Percentiles rank a stretch among this genome's conserved stretches.
phyloP scores from a whole-genome alignment of 2,329 filamentous ascomycete species.

The Grosmannia penicillata region DNA sequence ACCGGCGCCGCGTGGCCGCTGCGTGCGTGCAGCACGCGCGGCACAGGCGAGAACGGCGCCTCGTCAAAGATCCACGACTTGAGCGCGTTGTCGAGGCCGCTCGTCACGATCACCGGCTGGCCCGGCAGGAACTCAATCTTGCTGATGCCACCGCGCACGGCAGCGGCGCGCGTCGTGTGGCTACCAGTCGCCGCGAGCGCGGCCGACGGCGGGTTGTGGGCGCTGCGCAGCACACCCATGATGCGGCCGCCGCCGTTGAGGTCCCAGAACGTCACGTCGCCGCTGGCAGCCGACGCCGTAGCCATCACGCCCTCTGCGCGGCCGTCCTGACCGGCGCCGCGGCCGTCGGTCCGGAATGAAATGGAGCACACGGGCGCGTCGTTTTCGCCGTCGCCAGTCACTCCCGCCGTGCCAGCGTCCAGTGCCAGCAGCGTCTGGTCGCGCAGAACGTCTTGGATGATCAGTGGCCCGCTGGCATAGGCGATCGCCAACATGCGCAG shows the following conservation, averaged over 20 bases:
- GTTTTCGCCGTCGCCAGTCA: conserved; percentile 15
- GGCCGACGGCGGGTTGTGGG: conserved; percentile 57
- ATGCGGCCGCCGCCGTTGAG: conserved; percentile 78
- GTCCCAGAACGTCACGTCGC: conserved; percentile 94
- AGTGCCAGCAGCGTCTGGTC: conserved; percentile 61
- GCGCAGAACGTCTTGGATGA: conserved; percentile 67
- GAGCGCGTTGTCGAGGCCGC: conserved; percentile 82
- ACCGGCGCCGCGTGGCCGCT: conserved; percentile 83
- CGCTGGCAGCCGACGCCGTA: conserved; percentile 62
- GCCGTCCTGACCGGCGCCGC: conserved; percentile 79
- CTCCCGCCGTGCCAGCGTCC: conserved; percentile 39
- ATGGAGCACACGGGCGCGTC: conserved; percentile 63
- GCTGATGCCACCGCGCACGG: conserved; percentile 64
- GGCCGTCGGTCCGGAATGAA: conserved; percentile 76
- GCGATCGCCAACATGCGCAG: conserved; percentile 79
- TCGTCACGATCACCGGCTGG: conserved; percentile 80
- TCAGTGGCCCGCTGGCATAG: conserved; percentile 63
- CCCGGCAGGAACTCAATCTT: conserved; percentile 80
- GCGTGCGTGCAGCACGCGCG: conserved; percentile 69
- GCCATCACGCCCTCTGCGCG: conserved; percentile 84
- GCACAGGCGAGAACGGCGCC: conserved; percentile 73
- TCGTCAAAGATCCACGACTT: conserved; percentile 97
- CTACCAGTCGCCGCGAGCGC: too few species aligned
- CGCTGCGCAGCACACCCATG: conserved; percentile 72
- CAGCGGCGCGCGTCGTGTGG: conserved; percentile 16